Percentiles rank a stretch among this genome's conserved stretches.
These are phyloP conservation scores for Diaporthe velutina DNA, from an alignment of 2,329 filamentous ascomycete species.

Conservation along the genomic window DNA sequence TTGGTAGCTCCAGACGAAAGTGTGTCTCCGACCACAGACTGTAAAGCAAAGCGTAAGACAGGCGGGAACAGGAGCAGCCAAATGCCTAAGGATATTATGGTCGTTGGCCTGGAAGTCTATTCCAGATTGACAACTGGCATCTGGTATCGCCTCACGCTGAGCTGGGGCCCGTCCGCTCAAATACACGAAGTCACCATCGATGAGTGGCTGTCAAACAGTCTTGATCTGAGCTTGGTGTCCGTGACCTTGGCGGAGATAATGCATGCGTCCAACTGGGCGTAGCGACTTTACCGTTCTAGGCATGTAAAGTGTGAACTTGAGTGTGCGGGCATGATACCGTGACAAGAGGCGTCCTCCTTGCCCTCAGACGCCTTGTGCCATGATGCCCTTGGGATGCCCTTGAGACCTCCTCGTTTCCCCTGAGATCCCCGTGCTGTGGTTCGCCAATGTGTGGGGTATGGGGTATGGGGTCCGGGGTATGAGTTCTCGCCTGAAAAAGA, in stretches of 20 bases:
- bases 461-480: background rate
- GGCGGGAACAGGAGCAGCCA: background rate
- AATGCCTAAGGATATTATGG: background rate
- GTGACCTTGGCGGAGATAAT: background rate
- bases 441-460: background rate
- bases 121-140: background rate
- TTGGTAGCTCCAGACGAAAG: background rate
- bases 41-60: background rate
- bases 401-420: background rate
- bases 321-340: background rate
- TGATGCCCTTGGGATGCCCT: background rate
- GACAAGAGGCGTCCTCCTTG: conserved; percentile 4
- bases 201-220: background rate
- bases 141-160: background rate
- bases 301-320: conserved; percentile 11
- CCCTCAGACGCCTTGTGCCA: background rate
- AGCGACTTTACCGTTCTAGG: background rate
- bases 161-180: conserved; percentile 3
- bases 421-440: background rate
- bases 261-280: background rate
- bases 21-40: background rate
- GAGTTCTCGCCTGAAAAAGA: background rate
- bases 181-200: background rate
- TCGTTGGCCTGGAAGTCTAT: background rate
- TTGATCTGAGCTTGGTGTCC: background rate